These are phyloP conservation scores for Verruconis gallopava DNA, from an alignment of 2,329 filamentous ascomycete species.

Conservation along the genomic window DNA sequence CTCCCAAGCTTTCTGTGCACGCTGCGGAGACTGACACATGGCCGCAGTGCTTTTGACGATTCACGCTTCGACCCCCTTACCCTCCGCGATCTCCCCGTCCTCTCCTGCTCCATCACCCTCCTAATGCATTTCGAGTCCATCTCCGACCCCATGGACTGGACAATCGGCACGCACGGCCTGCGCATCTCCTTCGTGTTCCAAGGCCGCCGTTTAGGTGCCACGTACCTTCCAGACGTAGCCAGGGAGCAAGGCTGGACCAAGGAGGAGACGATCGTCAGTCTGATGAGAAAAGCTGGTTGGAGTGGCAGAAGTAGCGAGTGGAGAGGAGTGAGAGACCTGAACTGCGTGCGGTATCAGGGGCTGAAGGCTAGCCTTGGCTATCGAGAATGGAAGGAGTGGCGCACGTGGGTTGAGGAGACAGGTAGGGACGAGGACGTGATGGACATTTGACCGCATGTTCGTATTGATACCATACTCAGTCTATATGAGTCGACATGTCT, in stretches of 20 bases:
- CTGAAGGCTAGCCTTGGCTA: constrained; percentile 61
- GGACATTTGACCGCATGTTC: not conserved
- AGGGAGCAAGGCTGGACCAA: constrained; percentile 89
- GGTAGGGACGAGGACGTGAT: not conserved
- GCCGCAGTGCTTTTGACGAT: constrained; percentile 47
- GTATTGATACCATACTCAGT: not conserved
- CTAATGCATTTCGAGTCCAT: constrained; percentile 75
- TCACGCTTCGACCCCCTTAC: constrained; percentile 47
- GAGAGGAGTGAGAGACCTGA: constrained; percentile 60
- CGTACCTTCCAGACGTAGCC: constrained; percentile 86
- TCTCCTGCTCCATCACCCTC: constrained; percentile 51
- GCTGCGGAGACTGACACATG: not conserved
- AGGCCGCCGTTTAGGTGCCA: constrained; percentile 63
- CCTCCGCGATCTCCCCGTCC: constrained; percentile 22
- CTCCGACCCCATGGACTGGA: constrained; percentile 67
- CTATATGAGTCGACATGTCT: not conserved
- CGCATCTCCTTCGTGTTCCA: constrained; percentile 72
- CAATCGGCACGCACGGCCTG: constrained; percentile 72
- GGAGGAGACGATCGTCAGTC: constrained; percentile 76
- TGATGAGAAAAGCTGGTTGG: constrained; percentile 96
- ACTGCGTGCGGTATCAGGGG: constrained; percentile 76
- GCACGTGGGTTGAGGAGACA: constrained; percentile 48
- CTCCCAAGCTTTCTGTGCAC: not conserved
- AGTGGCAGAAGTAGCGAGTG: constrained; percentile 52
- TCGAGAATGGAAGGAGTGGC: constrained; percentile 66